Evolutionary conservation across 495 filamentous ascomycete species (phyloP), one percentile per base, ranked within the genome.

Genomic region (Daldinia concentrica): DNA sequence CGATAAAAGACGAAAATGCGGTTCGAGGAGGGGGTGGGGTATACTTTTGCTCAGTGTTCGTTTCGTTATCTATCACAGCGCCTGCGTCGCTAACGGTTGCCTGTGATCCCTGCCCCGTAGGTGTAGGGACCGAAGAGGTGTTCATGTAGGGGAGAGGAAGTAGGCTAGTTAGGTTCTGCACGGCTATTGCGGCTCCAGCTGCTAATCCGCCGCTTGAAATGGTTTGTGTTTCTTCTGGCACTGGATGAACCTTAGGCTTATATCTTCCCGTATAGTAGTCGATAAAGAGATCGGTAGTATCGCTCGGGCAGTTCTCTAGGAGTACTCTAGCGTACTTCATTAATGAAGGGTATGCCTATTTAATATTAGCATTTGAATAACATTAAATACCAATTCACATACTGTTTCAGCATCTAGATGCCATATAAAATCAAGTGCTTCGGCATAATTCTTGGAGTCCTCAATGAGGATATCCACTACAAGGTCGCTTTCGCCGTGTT

Each of bases 381-480:
- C 17, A 50, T 36, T 1, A 19, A 14, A 59, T 27, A 26, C 1
- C 22, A 58, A 24, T 55, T 58, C 26, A 83, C 89, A 75, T 79
- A 94, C 93, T 62, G 86, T 82, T 66, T 93, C 90, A n/a, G 96
- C 90, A 61, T 97, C 92, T 34, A 97, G 79, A 27, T 91, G 87
- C 86, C 92, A 94, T 58, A 98, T 94, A 69, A 97, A 99, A 66
- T 94, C 88, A 12, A 98, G 82, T 2, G 95, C 95, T 74, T 96
- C 92, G 5, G 86, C 85, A 75, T 97, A 97, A 52, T 91, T 89
- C 76, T 95, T 94, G 0, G 93, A 93, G 74, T 99, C 94, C 77
- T 99, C 95, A 45, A 98, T 94, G 59, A 99, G 77, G 43, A 99
- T 97, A 77, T 97, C 93, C 9, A 98, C 90, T 1, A 99, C 95